Evolutionary conservation across 129 eudicot genomes (phyloP), one percentile per base, ranked within the genome.

Genomic region (Oenanthe sinensis): DNA sequence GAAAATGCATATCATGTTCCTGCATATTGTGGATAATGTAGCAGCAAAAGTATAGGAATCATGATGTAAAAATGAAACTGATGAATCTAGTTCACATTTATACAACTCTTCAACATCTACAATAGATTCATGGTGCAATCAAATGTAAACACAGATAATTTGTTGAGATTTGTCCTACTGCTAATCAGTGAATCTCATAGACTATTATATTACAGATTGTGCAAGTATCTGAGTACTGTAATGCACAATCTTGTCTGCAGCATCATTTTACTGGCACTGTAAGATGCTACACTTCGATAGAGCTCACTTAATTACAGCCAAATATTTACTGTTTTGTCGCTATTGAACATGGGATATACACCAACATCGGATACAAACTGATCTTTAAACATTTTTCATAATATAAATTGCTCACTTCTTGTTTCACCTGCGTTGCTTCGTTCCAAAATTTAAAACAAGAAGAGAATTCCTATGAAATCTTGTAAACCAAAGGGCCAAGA

Each of bases 381-480:
- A 36, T 36, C 28, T 28, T 8, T 52, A 62, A 24, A 71, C 63
- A 6, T 54, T 15, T 81, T 46, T 81, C 14, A 2, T 74, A 48
- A 84, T 76, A 69, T 87, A 76, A 79, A 45, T 47, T 36, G 73
- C n/a, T n/a, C n/a, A n/a, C 30, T 79, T 39, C 75, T 81, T 58
- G 79, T 83, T 26, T 87, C 85, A 87, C 90, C 90, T 87, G 90
- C 82, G 84, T 84, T 87, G 73, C n/a, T 84, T 81, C 80, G 74
- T 62, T 42, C 77, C 67, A 24, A 44, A 20, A 71, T 75, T 81
- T 24, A 78, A 82, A 49, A 71, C 83, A 83, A 79, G 84, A 49
- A 71, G 44, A 71, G 71, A 75, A n/a, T 79, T 79, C 50, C 79
- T 36, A 30, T 2, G 76, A 74, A 47, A 46, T 36, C 8, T 22